Base-by-base conservation (phyloP, 2,329 filamentous ascomycete species). In the Clarireedia paspali region DNA sequence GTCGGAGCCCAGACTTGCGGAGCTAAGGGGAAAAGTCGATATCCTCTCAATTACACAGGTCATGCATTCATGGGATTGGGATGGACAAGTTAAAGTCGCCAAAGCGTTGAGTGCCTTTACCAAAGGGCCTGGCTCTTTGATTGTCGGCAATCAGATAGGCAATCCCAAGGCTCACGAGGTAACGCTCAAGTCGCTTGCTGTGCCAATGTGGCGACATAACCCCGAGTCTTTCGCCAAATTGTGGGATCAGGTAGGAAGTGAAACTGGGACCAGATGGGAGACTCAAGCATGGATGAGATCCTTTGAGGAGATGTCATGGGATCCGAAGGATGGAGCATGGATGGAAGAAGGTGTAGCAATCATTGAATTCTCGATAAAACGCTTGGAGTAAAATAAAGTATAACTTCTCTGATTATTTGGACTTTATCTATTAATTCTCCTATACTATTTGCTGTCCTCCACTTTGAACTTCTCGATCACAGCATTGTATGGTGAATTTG, bases 11-110 rank as follows among this genome's bases (percentile, higher is more conserved):
- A 58, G 57, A 10, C 58, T 74, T 46, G 66, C 65, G 15, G 57
- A 68, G 47, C 60, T 76, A 20, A 63, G 70, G 20, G 70, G 70
- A 4, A 64, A 69, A n/a, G 63, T 74, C 2, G 71, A 75, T 55
- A 69, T 77, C 12, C 59, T 77, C 6, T 66, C 73, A 36, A 66
- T 74, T 2, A 68, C 68, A 0, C 71, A 71, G 0, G 73, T 77
- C 62, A 70, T 77, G 45, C 75, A 77, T 51, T 64, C 76, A 6
- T 77, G 75, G 59, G 65, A 67, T 34, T 72, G 67, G 62, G 67
- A 72, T 1, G 62, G 65, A 4, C 73, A 76, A 24, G 17, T 57
- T 12, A 51, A 53, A 30, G 15, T 14, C n/a, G 46, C 20, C 57
- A 61, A 56, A 49, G 26, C 30, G 42, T n/a, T 51, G 48, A 30